Base-by-base conservation (phyloP, 768 basidiomycete genomes). In the Leccinellum rugosiceps region DNA sequence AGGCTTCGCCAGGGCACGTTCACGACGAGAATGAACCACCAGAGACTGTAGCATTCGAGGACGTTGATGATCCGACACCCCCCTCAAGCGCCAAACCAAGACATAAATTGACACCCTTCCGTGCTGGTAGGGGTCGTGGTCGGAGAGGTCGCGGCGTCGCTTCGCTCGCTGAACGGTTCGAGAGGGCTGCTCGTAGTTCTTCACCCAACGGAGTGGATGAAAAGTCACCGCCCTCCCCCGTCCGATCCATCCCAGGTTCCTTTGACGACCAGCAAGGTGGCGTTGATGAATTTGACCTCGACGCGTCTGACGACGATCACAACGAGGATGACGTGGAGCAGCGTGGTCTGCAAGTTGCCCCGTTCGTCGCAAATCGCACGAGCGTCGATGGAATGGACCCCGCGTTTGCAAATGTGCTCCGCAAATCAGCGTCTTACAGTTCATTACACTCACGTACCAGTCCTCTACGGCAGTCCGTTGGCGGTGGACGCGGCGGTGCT, bases 301-400 rank as follows among this genome's bases (percentile, higher is more conserved):
- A 68, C 30, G 59, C 51, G 13, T 69, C 67, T 28, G 68, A 73
- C 15, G 61, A 59, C 9, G 65, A 63, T 31, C 57, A 46, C 21
- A 57, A 63, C 1, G 58, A 60, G 25, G 74, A 69, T 50, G 74
- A 72, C 14, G 58, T 62, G 17, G 68, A 63, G n/a, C 62, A 67
- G 21, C 60, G 64, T 44, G 52, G 66, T 35, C 59, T 68, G 11
- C 62, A 70, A 3, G 71, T 71, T 14, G 80, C 77, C 9, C 75
- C 73, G 10, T 69, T 72, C 35, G 64, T 68, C 9, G 86, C 85
- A 4, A 88, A 88, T 63, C 78, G 86, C 34, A 82, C 82, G 6
- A 90, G 86, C 63, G 81, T 91, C 4, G 90, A 93, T 55, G 91
- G 90, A 45, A 90, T 94, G 88, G 92, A 94, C 59, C 92, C 93